Base-by-base conservation (phyloP, 2,329 filamentous ascomycete species). In the Ilyonectria sp. region DNA sequence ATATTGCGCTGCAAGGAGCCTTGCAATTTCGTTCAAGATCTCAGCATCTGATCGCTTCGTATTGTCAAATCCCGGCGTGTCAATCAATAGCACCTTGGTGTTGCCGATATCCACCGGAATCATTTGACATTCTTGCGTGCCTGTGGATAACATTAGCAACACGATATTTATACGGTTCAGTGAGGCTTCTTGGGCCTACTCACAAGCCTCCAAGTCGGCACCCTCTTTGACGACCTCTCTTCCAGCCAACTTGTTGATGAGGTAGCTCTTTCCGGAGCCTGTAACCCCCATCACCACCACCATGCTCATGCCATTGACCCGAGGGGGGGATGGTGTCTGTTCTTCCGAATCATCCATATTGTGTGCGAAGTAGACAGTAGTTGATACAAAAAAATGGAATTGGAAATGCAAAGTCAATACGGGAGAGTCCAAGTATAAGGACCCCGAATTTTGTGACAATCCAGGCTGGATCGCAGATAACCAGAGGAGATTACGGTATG, bases 1-100 rank as follows among this genome's bases (percentile, higher is more conserved):
- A 11, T 31, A 50, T 23, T 50, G 26, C 2, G 47, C 47, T 6
- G 47, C 26, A 9, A 50, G 47, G 1, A 50, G 23, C n/a, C 26
- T 50, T 26, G 47, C 47, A 11, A 50, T 50, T 17, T 31, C 47
- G n/a, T 50, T 31, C 47, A 50, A 50, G 13, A 50, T 50, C 8
- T 50, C 47, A 31, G 47, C 17, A 19, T 50, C 47, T 1, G 47
- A 29, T 10, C 47, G 23, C 13, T 50, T 31, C 9, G 47, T 50
- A 31, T 50, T 26, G 7, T 50, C 47, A 31, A 50, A 50, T 2
- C 47, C 47, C 6, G 47, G 47, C 5, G 47, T 50, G 47, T 50
- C 47, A 11, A 50, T 50, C 15, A 50, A 6, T 4, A 50, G 26
- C 13, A 31, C 15, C 47, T 50, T 50, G 4, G 47, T 29, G 15